Percentiles rank a stretch among this genome's conserved stretches.
Evolutionary conservation across 2,329 filamentous ascomycete genomes (phyloP).

Genomic region (Paraphaeosphaeria sporulosa): DNA sequence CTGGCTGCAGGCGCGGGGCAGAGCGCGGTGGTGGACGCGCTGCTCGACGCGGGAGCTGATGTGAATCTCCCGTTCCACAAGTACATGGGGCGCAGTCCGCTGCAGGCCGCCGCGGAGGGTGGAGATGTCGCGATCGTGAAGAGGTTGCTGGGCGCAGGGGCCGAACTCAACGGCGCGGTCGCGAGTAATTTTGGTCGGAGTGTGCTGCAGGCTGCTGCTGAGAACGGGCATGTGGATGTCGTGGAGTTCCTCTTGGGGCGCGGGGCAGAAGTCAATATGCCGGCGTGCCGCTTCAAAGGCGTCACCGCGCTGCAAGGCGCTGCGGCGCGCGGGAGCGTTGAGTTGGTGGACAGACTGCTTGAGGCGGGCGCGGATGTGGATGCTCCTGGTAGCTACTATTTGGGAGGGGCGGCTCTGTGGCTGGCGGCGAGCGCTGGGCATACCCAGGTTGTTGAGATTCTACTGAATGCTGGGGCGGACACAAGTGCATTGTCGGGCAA

Average conservation of each 20-base stretch:
- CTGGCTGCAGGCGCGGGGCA: background rate
- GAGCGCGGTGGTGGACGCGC: background rate
- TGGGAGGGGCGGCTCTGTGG: slow-evolving; percentile 35
- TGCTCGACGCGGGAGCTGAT: background rate
- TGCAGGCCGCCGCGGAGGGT: background rate
- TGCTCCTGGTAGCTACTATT: slow-evolving; percentile 8
- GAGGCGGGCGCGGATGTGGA: slow-evolving; percentile 9
- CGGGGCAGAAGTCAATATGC: slow-evolving; percentile 13
- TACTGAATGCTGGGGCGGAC: slow-evolving; percentile 32
- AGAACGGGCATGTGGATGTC: slow-evolving; percentile 4
- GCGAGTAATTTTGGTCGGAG: slow-evolving; percentile 2
- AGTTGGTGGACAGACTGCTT: slow-evolving; percentile 3
- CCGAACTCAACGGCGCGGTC: background rate
- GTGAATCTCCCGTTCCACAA: background rate
- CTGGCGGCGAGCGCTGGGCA: slow-evolving; percentile 39
- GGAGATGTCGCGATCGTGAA: background rate
- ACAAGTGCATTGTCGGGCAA: background rate
- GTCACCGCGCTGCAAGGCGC: slow-evolving; percentile 16
- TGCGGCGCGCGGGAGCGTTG: background rate
- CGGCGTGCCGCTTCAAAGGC: slow-evolving; percentile 2
- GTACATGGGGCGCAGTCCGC: slow-evolving; percentile 4
- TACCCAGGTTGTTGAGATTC: slow-evolving; percentile 37
- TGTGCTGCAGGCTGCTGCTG: slow-evolving; percentile 13
- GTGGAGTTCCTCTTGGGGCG: slow-evolving; percentile 5
- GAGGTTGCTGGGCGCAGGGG: background rate